Percentiles rank a stretch among this genome's conserved stretches.
Conservation (phyloP, 108 stramenopile genomes). For the Chaetoceros muelleri region DNA sequence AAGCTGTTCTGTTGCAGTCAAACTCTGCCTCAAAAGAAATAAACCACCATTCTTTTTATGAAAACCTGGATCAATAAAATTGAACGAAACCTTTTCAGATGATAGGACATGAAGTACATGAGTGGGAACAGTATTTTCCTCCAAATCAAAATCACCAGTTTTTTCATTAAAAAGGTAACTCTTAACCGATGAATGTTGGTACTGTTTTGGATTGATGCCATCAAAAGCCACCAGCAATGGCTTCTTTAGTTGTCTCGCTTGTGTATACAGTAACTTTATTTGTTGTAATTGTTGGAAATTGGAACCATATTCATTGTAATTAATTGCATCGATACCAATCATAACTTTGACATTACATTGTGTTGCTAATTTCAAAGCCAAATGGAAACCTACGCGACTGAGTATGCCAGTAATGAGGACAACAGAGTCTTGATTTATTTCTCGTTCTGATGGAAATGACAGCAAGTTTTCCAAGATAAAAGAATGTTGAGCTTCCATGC, state of each 20-base stretch:
- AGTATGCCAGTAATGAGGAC: conserved; percentile 72
- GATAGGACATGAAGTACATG: conserved; percentile 71
- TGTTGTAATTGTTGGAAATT: too few species aligned
- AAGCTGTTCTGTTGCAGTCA: conserved; percentile 64
- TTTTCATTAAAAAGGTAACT: background rate
- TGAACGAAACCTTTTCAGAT: background rate
- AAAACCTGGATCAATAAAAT: conserved; percentile 14
- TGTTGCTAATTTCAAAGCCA: conserved; percentile 43
- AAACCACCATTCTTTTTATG: conserved; percentile 21
- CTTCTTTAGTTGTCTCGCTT: conserved; percentile 29
- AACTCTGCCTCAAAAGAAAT: conserved; percentile 38
- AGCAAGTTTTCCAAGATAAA: too few species aligned
- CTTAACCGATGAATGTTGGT: background rate
- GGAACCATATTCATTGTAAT: conserved; percentile 61
- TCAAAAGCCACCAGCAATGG: conserved; percentile 38
- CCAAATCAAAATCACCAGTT: conserved; percentile 15
- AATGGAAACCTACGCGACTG: conserved; percentile 39
- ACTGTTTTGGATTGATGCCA: conserved; percentile 39
- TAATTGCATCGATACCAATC: conserved; percentile 48
- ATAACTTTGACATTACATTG: conserved; percentile 56
- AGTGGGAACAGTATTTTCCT: conserved; percentile 39
- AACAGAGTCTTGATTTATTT: too few species aligned
- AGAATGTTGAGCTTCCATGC: too few species aligned
- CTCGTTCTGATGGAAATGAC: too few species aligned
- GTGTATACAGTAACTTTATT: conserved; percentile 37